Percentiles rank a stretch among this genome's conserved stretches.
phyloP scores from a whole-genome alignment of 1,284 basidiomycete species.

The Rhodotorula glutinis region DNA sequence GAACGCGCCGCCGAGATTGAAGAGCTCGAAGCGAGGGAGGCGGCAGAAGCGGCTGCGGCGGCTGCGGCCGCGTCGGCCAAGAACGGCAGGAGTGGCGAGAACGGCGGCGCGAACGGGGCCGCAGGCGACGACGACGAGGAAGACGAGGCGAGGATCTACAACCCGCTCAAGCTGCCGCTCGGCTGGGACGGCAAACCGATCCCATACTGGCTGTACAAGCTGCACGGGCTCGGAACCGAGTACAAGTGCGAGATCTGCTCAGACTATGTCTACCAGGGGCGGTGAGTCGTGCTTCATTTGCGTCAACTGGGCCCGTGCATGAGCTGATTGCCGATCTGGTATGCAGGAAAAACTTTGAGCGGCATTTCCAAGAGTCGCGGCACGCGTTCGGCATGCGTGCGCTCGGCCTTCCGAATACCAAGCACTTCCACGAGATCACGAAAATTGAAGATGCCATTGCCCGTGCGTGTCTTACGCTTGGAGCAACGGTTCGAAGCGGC shows the following conservation, averaged over 20 bases:
- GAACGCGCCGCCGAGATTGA: slow-evolving; percentile 95
- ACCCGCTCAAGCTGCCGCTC: slow-evolving; percentile 92
- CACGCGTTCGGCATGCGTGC: slow-evolving; percentile 99
- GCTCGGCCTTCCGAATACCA: slow-evolving; percentile 92
- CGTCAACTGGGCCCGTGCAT: slow-evolving; percentile 3
- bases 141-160: slow-evolving; percentile 92
- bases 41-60: slow-evolving; percentile 57
- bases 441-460: slow-evolving; percentile 93
- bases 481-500: neutral
- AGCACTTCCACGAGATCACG: slow-evolving; percentile 98
- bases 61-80: slow-evolving; percentile 55
- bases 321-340: neutral
- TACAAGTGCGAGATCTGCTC: slow-evolving; percentile 98
- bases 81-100: slow-evolving; percentile 21
- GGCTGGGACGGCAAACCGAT: slow-evolving; percentile 99
- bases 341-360: slow-evolving; percentile 82
- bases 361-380: slow-evolving; percentile 89
- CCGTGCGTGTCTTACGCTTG: slow-evolving; percentile 56
- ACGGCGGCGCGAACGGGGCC: slow-evolving; percentile 43
- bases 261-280: slow-evolving; percentile 89
- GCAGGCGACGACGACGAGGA: slow-evolving; percentile 75
- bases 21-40: slow-evolving; percentile 53
- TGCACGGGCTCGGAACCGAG: slow-evolving; percentile 95
- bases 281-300: slow-evolving; percentile 53
- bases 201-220: slow-evolving; percentile 97